phyloP scores from a whole-genome alignment of 176 grass and related monocot species.

The Leersia perrieri region DNA sequence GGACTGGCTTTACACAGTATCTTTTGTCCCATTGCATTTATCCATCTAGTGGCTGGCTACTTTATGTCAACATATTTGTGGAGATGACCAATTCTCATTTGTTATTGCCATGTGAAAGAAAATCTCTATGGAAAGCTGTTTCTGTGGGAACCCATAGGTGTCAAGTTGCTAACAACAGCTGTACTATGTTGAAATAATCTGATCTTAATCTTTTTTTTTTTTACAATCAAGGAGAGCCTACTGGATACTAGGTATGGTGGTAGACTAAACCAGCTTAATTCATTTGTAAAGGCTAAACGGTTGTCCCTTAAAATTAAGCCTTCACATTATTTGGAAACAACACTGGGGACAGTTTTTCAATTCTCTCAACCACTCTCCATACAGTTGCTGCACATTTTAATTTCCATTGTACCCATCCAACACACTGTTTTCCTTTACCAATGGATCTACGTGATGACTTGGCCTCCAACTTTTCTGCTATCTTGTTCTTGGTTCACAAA shows the following conservation, averaged over 20 bases:
- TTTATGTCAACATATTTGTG: constrained; percentile 26
- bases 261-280: background rate
- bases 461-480: background rate
- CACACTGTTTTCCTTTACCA: background rate
- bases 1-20: background rate
- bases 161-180: background rate
- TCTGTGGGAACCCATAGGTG: background rate
- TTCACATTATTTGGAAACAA: background rate
- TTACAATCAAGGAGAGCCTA: background rate
- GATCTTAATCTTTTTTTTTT: background rate
- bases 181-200: background rate
- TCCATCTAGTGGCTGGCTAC: background rate
- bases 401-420: background rate
- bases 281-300: background rate
- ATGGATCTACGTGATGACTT: background rate
- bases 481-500: background rate
- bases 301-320: background rate
- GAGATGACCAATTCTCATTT: background rate
- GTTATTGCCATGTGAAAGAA: constrained; percentile 19
- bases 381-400: background rate
- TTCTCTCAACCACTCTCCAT: background rate
- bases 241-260: background rate
- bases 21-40: constrained; percentile 26
- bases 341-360: background rate
- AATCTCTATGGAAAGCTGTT: background rate